These are phyloP conservation scores for Melanomma pulvis-pyrius DNA, from an alignment of 495 filamentous ascomycete species.

Conservation along the genomic window DNA sequence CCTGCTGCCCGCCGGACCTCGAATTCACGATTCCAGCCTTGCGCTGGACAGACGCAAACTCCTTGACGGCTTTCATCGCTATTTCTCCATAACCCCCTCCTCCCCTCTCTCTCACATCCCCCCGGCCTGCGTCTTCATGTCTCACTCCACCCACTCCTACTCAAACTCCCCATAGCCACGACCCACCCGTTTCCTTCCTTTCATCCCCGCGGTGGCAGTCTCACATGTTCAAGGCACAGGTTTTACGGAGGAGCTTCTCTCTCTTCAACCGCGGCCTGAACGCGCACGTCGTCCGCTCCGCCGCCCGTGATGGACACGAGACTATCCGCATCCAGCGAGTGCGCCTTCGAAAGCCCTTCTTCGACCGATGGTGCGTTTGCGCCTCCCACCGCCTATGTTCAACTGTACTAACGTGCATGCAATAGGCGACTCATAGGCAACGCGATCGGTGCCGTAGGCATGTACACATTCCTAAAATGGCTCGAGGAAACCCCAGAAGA, in stretches of 20 bases:
- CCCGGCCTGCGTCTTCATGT: constrained; percentile 3
- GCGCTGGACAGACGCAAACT: neutral
- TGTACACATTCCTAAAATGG: constrained; percentile 8
- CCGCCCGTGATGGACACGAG: constrained; percentile 24
- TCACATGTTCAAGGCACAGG: constrained; percentile 36
- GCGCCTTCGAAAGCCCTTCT: constrained; percentile 37
- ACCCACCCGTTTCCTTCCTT: neutral
- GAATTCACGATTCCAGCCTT: neutral
- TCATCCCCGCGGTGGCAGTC: constrained; percentile 1
- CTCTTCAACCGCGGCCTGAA: constrained; percentile 18
- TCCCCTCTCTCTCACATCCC: neutral
- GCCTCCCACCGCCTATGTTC: neutral
- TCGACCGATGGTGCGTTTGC: constrained; percentile 22
- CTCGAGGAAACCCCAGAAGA: constrained; percentile 16
- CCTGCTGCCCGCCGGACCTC: neutral
- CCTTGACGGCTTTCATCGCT: too few relatives aligned
- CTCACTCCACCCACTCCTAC: neutral
- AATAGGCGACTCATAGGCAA: constrained; percentile 12
- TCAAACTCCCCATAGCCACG: neutral
- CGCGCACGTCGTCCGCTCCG: constrained; percentile 6
- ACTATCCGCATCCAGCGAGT: constrained; percentile 39
- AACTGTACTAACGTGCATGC: neutral
- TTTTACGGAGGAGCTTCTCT: constrained; percentile 29
- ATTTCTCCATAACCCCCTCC: neutral
- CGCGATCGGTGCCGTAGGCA: neutral